phyloP scores from a whole-genome alignment of 345 rosid genomes.

The Eucalyptus polyanthemos region DNA sequence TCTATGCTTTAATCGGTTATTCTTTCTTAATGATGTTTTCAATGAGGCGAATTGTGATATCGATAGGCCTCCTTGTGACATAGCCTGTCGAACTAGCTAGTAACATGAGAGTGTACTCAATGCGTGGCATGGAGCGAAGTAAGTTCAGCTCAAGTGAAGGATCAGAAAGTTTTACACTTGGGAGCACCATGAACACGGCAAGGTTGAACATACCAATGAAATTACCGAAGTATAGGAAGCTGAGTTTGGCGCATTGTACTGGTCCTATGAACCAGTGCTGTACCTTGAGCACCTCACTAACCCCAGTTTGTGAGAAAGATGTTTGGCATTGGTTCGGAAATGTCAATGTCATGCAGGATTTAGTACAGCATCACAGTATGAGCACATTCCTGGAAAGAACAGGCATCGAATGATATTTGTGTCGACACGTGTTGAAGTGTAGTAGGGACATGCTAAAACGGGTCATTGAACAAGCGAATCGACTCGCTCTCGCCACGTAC shows the following conservation, averaged over 20 bases:
- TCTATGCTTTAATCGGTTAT: background rate
- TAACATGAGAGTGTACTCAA: background rate
- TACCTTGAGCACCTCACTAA: background rate
- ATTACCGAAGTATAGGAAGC: background rate
- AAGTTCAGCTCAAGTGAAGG: background rate
- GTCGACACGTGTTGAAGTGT: background rate
- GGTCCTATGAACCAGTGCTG: background rate
- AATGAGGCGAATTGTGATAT: background rate
- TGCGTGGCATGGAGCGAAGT: background rate
- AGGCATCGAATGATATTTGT: background rate
- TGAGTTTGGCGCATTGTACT: background rate
- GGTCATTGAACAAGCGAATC: background rate
- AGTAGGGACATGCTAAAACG: background rate
- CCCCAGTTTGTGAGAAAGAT: background rate
- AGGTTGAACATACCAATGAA: background rate
- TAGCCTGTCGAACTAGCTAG: background rate
- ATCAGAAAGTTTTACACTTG: background rate
- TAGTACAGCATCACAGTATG: background rate
- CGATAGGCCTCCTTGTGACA: background rate
- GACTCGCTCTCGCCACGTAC: background rate
- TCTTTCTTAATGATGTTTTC: background rate
- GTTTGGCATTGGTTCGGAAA: background rate
- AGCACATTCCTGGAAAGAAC: background rate
- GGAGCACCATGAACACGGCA: background rate
- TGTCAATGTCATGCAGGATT: background rate